These are phyloP conservation scores for Sistotremastrum niveocremeum DNA, from an alignment of 768 basidiomycete genomes.

Conservation along the genomic window DNA sequence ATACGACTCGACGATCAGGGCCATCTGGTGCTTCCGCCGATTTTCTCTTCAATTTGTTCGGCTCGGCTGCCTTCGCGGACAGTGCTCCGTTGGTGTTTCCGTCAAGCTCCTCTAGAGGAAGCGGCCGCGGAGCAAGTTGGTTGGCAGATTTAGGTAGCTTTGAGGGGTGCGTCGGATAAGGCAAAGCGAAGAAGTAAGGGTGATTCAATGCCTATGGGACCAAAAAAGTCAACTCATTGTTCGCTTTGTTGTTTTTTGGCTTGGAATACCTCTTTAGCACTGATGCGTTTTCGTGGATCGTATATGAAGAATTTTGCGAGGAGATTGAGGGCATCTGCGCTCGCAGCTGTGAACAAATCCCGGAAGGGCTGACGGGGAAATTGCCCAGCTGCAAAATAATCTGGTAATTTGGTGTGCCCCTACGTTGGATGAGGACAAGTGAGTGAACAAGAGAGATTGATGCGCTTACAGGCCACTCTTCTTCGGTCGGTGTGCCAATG, in stretches of 20 bases:
- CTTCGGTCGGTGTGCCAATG: constrained; percentile 89
- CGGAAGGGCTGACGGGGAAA: constrained; percentile 75
- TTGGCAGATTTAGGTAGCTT: constrained; percentile 67
- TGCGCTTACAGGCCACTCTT: constrained; percentile 83
- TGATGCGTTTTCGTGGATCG: constrained; percentile 73
- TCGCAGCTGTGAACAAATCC: constrained; percentile 85
- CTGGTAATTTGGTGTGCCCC: constrained; percentile 85
- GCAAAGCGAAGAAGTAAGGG: constrained; percentile 75
- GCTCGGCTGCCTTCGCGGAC: constrained; percentile 35
- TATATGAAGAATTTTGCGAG: constrained; percentile 68
- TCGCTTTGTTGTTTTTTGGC: background rate
- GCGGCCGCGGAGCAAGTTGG: constrained; percentile 33
- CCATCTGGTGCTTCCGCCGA: constrained; percentile 43
- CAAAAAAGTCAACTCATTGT: constrained; percentile 1
- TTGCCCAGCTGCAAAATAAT: constrained; percentile 77
- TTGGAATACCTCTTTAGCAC: constrained; percentile 52
- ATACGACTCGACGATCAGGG: constrained; percentile 39
- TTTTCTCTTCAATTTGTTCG: constrained; percentile 57
- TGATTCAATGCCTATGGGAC: constrained; percentile 62
- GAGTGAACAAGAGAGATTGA: background rate
- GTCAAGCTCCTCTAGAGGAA: constrained; percentile 60
- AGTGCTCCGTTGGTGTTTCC: constrained; percentile 53
- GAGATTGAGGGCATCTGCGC: constrained; percentile 71
- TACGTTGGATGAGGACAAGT: constrained; percentile 15
- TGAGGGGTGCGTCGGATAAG: constrained; percentile 78